Evolutionary conservation across 768 basidiomycete genomes (phyloP).

Genomic region (Austroboletus festivus): DNA sequence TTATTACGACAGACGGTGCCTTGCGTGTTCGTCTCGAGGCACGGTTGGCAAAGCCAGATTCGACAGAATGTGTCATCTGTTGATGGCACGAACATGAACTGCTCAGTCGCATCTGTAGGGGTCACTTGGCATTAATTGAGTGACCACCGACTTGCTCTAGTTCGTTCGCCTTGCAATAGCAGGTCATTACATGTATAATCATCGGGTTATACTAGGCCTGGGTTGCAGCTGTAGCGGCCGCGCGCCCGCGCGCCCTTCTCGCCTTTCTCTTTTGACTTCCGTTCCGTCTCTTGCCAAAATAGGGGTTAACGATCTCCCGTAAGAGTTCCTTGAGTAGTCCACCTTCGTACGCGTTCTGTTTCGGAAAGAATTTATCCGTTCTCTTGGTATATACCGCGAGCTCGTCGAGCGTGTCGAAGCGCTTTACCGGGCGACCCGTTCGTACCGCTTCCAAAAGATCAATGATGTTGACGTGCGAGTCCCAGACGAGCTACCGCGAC

Average conservation of each 20-base stretch:
- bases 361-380: conserved; percentile 26
- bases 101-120: too few relatives aligned
- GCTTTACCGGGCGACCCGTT: too few relatives aligned
- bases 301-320: conserved; percentile 22
- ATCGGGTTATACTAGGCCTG: conserved; percentile 3
- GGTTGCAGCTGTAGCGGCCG: neutral
- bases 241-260: conserved; percentile 14
- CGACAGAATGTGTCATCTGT: conserved; percentile 45
- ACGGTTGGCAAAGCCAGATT: conserved; percentile 35
- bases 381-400: conserved; percentile 23
- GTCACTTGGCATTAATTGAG: neutral
- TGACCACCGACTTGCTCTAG: too few relatives aligned
- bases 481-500: conserved; percentile 16
- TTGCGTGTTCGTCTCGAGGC: conserved; percentile 48
- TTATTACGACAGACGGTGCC: conserved; percentile 43
- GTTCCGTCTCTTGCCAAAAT: conserved; percentile 16
- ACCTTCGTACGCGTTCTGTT: conserved; percentile 24
- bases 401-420: conserved; percentile 16
- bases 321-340: conserved; percentile 30
- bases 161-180: neutral
- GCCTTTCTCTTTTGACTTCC: conserved; percentile 18
- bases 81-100: conserved; percentile 17
- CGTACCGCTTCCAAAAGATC: conserved; percentile 25
- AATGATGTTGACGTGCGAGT: conserved; percentile 30
- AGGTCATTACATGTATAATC: conserved; percentile 4